Evolutionary conservation across 768 basidiomycete genomes (phyloP).

Genomic region (Rhizopogon vulgaris): DNA sequence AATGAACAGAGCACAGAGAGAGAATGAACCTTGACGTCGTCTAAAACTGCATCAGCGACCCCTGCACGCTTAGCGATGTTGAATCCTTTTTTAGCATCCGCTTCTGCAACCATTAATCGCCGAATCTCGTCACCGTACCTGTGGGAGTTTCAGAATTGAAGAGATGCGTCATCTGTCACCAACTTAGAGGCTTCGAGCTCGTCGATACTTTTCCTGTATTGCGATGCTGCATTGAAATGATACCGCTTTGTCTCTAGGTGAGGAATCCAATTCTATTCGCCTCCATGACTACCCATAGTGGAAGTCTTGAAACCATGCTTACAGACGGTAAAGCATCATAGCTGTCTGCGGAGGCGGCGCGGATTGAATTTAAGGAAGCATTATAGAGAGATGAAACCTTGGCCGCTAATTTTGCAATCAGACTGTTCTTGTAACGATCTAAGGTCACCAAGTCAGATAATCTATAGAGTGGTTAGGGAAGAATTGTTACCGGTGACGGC

Average conservation of each 20-base stretch:
- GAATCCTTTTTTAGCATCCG: conserved; percentile 63
- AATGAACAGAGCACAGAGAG: neutral
- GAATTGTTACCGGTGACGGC: conserved; percentile 64
- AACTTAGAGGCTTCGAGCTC: conserved; percentile 76
- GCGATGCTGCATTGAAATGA: conserved; percentile 88
- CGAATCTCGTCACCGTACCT: conserved; percentile 90
- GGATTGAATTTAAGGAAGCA: conserved; percentile 37
- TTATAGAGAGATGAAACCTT: conserved; percentile 68
- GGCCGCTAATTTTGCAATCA: conserved; percentile 78
- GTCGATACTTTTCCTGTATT: conserved; percentile 83
- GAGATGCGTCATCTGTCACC: conserved; percentile 9
- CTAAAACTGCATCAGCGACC: conserved; percentile 56
- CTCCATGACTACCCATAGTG: conserved; percentile 6
- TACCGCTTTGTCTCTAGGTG: conserved; percentile 77
- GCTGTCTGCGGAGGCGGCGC: conserved; percentile 37
- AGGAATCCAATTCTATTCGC: conserved; percentile 56
- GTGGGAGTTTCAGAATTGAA: neutral
- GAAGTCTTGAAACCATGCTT: conserved; percentile 13
- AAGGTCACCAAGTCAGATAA: neutral
- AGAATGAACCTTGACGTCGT: conserved; percentile 69
- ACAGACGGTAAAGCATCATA: conserved; percentile 52
- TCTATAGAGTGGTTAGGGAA: neutral
- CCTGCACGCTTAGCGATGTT: conserved; percentile 59
- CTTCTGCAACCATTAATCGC: conserved; percentile 63
- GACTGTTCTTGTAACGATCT: conserved; percentile 73